Evolutionary conservation across 352 stramenopile species (phyloP), one percentile per base, ranked within the genome.

Genomic region (Pythium angustatum): DNA sequence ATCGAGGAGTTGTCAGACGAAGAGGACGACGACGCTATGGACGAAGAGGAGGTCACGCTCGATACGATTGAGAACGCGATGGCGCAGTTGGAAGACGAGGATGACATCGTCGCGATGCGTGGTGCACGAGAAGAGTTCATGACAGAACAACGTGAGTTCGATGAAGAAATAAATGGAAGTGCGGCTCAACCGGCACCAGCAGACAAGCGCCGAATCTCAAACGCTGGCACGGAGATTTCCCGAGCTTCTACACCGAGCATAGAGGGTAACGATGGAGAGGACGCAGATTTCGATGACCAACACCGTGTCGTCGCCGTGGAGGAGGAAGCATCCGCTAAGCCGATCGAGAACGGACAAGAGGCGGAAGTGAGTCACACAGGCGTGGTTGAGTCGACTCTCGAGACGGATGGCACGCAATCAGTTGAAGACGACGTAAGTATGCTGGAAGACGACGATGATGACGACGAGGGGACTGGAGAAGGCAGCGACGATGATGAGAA

Each of bases 41-140:
- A 74, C 10, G 71, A 85, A 28, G 64, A 85, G 62, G 69, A 86
- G 76, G 15, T 87, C 52, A 81, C 81, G 22, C 68, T 87, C 53
- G 83, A 90, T 63, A 77, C 72, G 10, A 85, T 99, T 47, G 88
- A 98, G 67, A 88, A 83, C 27, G 92, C 93, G 7, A 99, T 99
- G 96, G 85, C 92, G 14, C 78, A 94, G 45, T 67, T 99, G 7
- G 96, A 99, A 77, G 96, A 99, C 27, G 61, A 68, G 36, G 61
- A 68, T 26, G 61, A 68, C 33, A 56, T 98, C 8, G 83, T 89
- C 12, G 96, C 94, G 3, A 96, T 98, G 79, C 78, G 89, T 40
- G 95, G 83, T 12, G 92, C 83, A 19, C 66, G 77, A 30, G 79
- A 80, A 2, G 81, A 92, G 53, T 76, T 79, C 49, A 31, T 85